Percentiles rank a stretch among this genome's conserved stretches.
phyloP scores from a whole-genome alignment of 305 asterid species.

The Rubia tinctorum region DNA sequence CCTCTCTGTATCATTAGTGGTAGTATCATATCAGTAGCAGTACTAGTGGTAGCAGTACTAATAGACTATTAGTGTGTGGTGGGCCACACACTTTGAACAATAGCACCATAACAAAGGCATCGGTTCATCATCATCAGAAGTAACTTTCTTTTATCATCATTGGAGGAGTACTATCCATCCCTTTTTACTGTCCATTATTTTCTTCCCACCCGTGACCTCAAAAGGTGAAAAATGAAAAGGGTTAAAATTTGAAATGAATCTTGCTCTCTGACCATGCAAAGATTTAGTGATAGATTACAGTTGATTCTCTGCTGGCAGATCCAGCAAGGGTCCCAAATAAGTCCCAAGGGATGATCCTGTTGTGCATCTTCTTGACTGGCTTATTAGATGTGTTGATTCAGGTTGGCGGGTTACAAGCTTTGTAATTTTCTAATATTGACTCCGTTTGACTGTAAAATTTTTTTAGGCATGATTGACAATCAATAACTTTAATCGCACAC shows the following conservation, averaged over 20 bases:
- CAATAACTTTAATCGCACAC: too few relatives aligned
- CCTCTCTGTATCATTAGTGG: constrained; percentile 39
- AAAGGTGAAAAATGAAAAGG: neutral
- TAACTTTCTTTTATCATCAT: constrained; percentile 21
- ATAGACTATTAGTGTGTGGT: constrained; percentile 21
- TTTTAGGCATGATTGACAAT: too few relatives aligned
- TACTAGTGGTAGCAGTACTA: neutral
- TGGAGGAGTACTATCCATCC: neutral
- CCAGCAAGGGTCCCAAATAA: constrained; percentile 5
- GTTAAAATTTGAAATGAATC: neutral
- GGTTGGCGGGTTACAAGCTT: neutral
- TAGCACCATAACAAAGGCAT: constrained; percentile 29
- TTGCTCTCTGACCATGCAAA: neutral
- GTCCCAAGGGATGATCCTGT: constrained; percentile 7
- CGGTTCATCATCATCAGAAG: constrained; percentile 11
- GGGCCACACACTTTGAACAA: constrained; percentile 34
- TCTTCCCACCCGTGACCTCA: neutral
- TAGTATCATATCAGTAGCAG: neutral
- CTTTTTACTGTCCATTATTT: constrained; percentile 11
- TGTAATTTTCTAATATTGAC: too few relatives aligned
- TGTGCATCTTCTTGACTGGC: constrained; percentile 20
- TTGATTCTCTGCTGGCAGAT: constrained; percentile 2
- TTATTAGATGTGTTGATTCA: neutral
- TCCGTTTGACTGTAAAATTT: too few relatives aligned
- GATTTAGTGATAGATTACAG: neutral